Base-by-base conservation (phyloP, 352 stramenopile species). In the Plasmopara halstedii region DNA sequence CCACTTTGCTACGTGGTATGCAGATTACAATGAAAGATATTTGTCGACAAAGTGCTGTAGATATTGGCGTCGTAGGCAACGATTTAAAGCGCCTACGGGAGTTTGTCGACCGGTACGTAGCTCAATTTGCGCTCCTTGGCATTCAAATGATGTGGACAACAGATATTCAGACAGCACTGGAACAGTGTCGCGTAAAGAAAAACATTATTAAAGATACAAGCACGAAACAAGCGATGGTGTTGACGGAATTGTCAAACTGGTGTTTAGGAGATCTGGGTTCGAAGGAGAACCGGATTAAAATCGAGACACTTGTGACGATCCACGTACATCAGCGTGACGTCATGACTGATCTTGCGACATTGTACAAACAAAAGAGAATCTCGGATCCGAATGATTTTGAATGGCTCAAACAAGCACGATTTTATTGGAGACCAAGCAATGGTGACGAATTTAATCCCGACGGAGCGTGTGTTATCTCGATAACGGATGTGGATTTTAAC, bases 341-440 rank as follows among this genome's bases (percentile, higher is more conserved):
- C 39, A 97, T 97, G 58, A 94, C 85, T 7, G 94, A 98, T 53
- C 65, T 99, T 2, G 78, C 78, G 11, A 78, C 82, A 2, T 69
- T 98, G 14, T 95, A 97, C 72, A 93, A 95, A 51, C 80, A 93
- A 41, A 98, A 98, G 63, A 97, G 97, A 56, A 97, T 99, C 44
- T 92, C 79, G 4, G 94, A 98, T 59, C 81, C 94, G 32, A 98
- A 98, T 60, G 95, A 98, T 61, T 99, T 99, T 56, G 95, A 99
- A 55, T 99, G 96, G 96, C 88, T 98, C 36, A 99, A 99, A 61
- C 96, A 99, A 62, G 94, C 93, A n/a, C 81, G 96, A 8, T 99
- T 99, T 53, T 98, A 99, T 58, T 99, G 94, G 94, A 80, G 95
- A 18, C 75, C 87, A 6, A 97, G 93, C 44, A 92, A 90, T 41